These are phyloP conservation scores for Fonsecaea monophora DNA, from an alignment of 2,329 filamentous ascomycete genomes.

Conservation along the genomic window DNA sequence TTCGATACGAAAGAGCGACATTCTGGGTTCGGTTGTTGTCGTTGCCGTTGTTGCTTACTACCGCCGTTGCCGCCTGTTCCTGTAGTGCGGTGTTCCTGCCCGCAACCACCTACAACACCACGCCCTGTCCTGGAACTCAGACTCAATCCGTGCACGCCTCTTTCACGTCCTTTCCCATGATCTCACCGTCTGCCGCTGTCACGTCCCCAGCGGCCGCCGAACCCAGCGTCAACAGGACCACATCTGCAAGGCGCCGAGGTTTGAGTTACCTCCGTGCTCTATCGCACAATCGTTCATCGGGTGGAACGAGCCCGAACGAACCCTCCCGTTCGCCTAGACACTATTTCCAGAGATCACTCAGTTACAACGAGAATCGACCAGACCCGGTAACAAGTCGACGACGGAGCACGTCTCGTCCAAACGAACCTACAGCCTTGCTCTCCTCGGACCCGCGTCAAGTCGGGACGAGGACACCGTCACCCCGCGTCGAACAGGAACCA, in stretches of 20 bases:
- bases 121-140: not conserved
- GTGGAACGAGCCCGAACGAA: slow-evolving; percentile 34
- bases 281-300: slow-evolving; percentile 38
- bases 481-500: slow-evolving; percentile 9
- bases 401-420: slow-evolving; percentile 37
- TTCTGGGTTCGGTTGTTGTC: not conserved
- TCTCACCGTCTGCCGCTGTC: slow-evolving; percentile 37
- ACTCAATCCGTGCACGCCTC: not conserved
- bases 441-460: slow-evolving; percentile 22
- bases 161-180: slow-evolving; percentile 35
- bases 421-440: slow-evolving; percentile 34
- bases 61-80: slow-evolving; percentile 12
- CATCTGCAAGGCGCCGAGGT: slow-evolving; percentile 36
- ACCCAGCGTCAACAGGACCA: slow-evolving; percentile 32
- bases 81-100: slow-evolving; percentile 13
- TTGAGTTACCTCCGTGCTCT: slow-evolving; percentile 40
- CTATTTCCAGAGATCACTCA: slow-evolving; percentile 38
- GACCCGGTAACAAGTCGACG: slow-evolving; percentile 26
- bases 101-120: not conserved
- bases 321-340: slow-evolving; percentile 38
- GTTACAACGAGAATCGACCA: slow-evolving; percentile 34
- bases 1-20: not conserved
- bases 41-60: slow-evolving; percentile 7
- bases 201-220: slow-evolving; percentile 34
- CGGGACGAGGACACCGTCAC: slow-evolving; percentile 15